Base-by-base conservation (phyloP, 441 rosid species). In the Flueggea neowawraea region DNA sequence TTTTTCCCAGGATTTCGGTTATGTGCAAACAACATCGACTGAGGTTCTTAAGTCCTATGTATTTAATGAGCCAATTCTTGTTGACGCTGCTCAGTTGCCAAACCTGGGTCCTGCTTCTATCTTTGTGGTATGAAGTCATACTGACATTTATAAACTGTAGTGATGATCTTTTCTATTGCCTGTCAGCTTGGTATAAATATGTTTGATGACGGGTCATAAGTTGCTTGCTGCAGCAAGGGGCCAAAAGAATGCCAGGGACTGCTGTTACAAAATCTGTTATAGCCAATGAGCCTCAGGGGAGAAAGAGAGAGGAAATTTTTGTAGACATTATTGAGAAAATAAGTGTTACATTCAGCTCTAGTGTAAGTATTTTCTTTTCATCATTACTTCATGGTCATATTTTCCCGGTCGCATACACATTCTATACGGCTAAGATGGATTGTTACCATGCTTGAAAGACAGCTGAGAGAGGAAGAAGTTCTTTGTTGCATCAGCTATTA, bases 241-340 rank as follows among this genome's bases (percentile, higher is more conserved):
- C 77, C 70, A 90, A 94, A 79, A 76, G 96, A 74, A 88, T 94
- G 97, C 98, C 98, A 31, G 97, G 97, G 55, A 89, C 95, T 15
- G 98, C 98, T 16, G 95, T 94, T 50, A 90, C 98, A 33, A 90
- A 90, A 73, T 94, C 98, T 47, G 95, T 90, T 75, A 91, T 94
- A 17, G 97, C 97, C 28, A 93, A 88, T 85, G 98, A 93, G 54
- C 95, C 93, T 64, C 90, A 87, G 22, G 97, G 95, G 64, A 82
- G 89, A 74, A 94, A 80, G 81, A 88, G 97, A 76, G 98, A 94
- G 78, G 97, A 94, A 82, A 90, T 90, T 47, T 94, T 90, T 73
- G 97, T 90, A 67, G 98, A 94, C 77, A 84, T 94, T 71, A 94
- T 94, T 15, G 97, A 90, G 84, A 90, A 94, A 83, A 90, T 94